Base-by-base conservation (phyloP, 768 basidiomycete genomes). In the Amanita jacksonii region DNA sequence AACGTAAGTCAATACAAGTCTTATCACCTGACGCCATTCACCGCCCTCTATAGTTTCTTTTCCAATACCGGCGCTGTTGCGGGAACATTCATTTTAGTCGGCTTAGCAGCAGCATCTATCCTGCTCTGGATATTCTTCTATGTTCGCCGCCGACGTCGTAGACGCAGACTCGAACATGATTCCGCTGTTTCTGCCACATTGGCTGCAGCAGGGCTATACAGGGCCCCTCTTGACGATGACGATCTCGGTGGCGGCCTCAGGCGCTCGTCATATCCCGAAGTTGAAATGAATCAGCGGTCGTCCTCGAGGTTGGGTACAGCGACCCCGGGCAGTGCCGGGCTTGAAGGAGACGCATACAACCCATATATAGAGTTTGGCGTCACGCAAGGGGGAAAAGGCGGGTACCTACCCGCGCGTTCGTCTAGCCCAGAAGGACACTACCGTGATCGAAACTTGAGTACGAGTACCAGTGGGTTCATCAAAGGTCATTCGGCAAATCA, bases 21-120 rank as follows among this genome's bases (percentile, higher is more conserved):
- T n/a, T 24, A 12, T 6, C 34, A n/a, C 19, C 28, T 19, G 13
- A 12, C 16, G 7, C 3, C n/a, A 16, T 25, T 15, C 19, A 25
- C 37, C 23, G 38, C 33, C 33, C 39, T 12, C 25, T 10, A n/a
- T 46, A 88, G 85, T 45, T 98, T 96, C 66, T 93, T 94, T 62
- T 60, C 61, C 39, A 87, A 94, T 57, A 85, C 82, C 18, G 90
- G 90, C 15, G 93, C 91, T 8, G 91, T 97, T 3, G 84, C 84
- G 1, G 94, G 87, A 35, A 86, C 91, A 6, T 98, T 96, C 54
- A 77, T 89, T 30, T 79, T 91, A 12, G 86, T 93, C 13, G 93
- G 91, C 22, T 70, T 98, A 15, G 81, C 87, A 3, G 79, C 65
- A 22, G 79, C 75, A 16, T 77, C 72, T 38, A 87, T 77, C 43